Base-by-base conservation (phyloP, 768 basidiomycete genomes). In the Dacryopinax primogenitus region DNA sequence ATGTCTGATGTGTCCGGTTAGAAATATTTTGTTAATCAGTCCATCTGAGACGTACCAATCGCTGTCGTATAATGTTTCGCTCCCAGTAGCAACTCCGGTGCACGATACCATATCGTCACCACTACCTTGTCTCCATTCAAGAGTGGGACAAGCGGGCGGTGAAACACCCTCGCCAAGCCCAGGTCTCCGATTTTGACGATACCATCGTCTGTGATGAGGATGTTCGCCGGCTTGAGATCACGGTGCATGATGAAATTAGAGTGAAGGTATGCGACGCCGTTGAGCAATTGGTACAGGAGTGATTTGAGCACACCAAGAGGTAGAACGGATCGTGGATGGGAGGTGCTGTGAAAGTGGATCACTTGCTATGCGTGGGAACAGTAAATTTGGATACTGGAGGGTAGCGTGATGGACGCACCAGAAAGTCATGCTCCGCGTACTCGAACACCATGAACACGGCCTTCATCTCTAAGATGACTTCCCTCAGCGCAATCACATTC, bases 391-490 rank as follows among this genome's bases (percentile, higher is more conserved):
- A 36, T 36, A 44, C 26, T 11, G 15, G 37, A 45, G 62, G 34
- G 37, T n/a, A 62, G 16, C 1, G n/a, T 67, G 7, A 28, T 9
- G 9, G 15, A 77, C 90, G 66, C 67, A 92, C 94, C 61, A 98
- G 81, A 73, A 98, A 97, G 75, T 99, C 96, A 72, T 99, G 96
- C 72, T 98, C 96, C 4, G 95, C 95, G 70, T 96, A 99, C 70
- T 98, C 95, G 69, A 99, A 98, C 15, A 98, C 93, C 92, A 99
- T 97, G 74, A 93, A 96, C 68, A 99, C 98, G 1, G 92, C 92
- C 75, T 97, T 97, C 69, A 98, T 96, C 73, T 99, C 95, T 30
- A 99, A 78, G 64, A 99, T 93, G 39, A 97, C 95, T 73, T 98
- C 95, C 70, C 88, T 84, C 39, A 99, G 82, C 0, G 91, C 84